Evolutionary conservation across 106 monocot genomes (phyloP), one percentile per base, ranked within the genome.

Genomic region (Apostasia shenzhenica): DNA sequence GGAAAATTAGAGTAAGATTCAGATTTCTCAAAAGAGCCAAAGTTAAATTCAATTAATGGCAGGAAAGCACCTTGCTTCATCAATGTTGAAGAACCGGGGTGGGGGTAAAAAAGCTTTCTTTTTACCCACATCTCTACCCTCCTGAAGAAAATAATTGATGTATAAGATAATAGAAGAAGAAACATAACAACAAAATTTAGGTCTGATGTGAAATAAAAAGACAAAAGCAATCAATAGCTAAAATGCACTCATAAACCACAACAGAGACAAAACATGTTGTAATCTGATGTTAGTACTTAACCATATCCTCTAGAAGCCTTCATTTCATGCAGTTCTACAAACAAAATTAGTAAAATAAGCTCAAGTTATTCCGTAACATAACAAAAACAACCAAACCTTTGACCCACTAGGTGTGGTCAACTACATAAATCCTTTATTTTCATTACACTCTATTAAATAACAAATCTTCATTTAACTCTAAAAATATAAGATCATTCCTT

Each of bases 71-170:
- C 90, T 77, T 56, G 93, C 99, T 72, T 99, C 99, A 74, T 90
- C 93, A 65, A 82, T 78, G 42, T 99, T 99, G 63, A 99, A 93
- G 48, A 99, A 99, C 12, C 90, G 82, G 61, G 93, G 90, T 69
- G 93, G 99, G 14, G 90, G 93, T 66, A 90, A 79, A 80, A 93
- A 93, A 60, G 93, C 59, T 63, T 87, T 99, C 79, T 93, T 99
- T 72, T 87, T 99, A 44, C 61, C 83, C 50, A 83, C 59, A 69
- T 90, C 89, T 41, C 76, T 80, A 72, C 89, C 89, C 64, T 90
- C 92, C 99, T 99, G 80, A 75, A 67, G 3, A 61, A 3, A 53
- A 61, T 13, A 69, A 6, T 5, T 26, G 46, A 44, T 48, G 45
- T 40, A 61, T 54, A 1, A 62, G 6, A 41, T 57, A 41, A 40